Base-by-base conservation (phyloP, 2,329 filamentous ascomycete genomes). In the Bipolaris oryzae region DNA sequence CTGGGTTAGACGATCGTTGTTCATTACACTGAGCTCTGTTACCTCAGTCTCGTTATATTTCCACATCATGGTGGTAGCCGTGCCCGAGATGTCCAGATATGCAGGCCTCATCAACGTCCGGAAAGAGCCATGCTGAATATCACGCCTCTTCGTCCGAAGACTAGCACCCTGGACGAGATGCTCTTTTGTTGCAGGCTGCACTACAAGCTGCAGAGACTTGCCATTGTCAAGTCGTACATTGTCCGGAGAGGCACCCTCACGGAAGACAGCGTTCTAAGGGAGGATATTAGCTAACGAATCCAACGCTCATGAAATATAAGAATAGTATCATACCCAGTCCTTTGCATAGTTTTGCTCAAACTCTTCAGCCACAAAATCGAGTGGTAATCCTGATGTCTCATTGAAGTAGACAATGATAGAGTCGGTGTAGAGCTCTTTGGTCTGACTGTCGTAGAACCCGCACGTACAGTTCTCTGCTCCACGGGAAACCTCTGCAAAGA, bases 341-440 rank as follows among this genome's bases (percentile, higher is more conserved):
- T 77, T 79, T 49, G 82, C 80, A 55, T 78, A 79, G 21, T 72
- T 73, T 63, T 82, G 73, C 46, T 70, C 66, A 61, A 77, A 83
- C 20, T 74, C 63, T 54, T 79, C 73, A 6, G 75, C 66, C 7
- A 76, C 48, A 53, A 82, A 79, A 15, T 76, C 70, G 13, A 69
- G 60, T 3, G 74, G 72, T 11, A 78, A 53, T 15, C 50, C 67
- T 7, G 62, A 62, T 2, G 80, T 79, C 57, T 82, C 81, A 61
- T 83, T 83, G 74, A 83, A 83, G 67, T 82, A 83, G 4, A 79
- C 70, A 45, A 82, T 79, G 23, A 80, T 74, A 7, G 77, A 77
- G 42, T 83, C 80, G 0, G 80, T 83, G 59, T 77, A 82, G 10
- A 80, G 60, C 16, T 74, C 62, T 7, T 72, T 63, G 2, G 76